These are phyloP conservation scores for Diplodia scrobiculata DNA, from an alignment of 2,329 filamentous ascomycete species.

Conservation along the genomic window DNA sequence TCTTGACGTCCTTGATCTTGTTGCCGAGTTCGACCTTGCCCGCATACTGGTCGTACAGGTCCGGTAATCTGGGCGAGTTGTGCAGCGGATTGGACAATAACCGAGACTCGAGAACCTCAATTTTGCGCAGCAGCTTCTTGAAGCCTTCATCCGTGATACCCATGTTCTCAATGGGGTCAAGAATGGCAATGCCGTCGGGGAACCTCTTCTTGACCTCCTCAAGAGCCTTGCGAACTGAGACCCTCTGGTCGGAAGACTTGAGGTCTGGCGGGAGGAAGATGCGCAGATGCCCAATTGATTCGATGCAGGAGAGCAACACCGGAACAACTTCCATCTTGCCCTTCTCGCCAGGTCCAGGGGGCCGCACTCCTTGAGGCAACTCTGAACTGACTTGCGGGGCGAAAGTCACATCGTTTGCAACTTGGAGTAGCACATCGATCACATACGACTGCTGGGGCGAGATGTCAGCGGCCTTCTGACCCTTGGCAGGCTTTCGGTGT, in stretches of 20 bases:
- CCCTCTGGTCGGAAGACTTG: conserved; percentile 66
- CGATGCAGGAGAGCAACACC: conserved; percentile 80
- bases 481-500: conserved; percentile 65
- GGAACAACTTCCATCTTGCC: conserved; percentile 80
- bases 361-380: conserved; percentile 63
- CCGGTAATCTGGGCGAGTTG: conserved; percentile 79
- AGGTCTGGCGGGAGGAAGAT: conserved; percentile 81
- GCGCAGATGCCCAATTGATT: conserved; percentile 79
- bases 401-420: conserved; percentile 58
- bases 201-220: conserved; percentile 83
- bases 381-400: conserved; percentile 66
- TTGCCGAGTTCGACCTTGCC: conserved; percentile 73
- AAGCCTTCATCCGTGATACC: conserved; percentile 88
- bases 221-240: conserved; percentile 67
- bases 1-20: conserved; percentile 85
- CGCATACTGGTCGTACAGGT: conserved; percentile 84
- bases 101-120: conserved; percentile 91
- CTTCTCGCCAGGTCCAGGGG: conserved; percentile 63
- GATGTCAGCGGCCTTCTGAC: conserved; percentile 66
- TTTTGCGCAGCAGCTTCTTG: conserved; percentile 89
- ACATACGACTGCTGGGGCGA: conserved; percentile 76
- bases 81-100: conserved; percentile 88
- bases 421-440: conserved; percentile 75
- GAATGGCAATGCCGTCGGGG: conserved; percentile 82
- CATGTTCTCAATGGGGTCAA: conserved; percentile 98